Evolutionary conservation across 371 early-diverging fungal species (phyloP), one percentile per base, ranked within the genome.

Genomic region (Mucor plumbeus): DNA sequence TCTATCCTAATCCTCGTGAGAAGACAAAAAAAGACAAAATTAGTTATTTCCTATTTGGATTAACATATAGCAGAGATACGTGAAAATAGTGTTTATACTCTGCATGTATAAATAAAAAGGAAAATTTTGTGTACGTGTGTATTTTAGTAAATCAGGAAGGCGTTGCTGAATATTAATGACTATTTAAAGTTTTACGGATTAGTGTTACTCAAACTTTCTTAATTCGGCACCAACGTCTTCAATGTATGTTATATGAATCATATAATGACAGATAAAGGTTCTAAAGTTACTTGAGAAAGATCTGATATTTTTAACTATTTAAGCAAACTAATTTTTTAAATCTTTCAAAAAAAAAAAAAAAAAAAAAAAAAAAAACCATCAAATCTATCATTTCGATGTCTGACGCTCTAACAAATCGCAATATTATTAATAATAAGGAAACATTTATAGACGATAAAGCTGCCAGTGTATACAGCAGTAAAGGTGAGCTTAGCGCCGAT

Each of bases 371-470:
- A 14, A 7, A 55, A 41, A 41, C 19, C 17, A 56, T 43, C 15
- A 31, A 26, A 21, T 50, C 50, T 44, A 15, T n/a, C 8, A 44
- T 44, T 44, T 26, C 44, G 44, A 50, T 50, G 50, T 21, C 50
- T 50, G 50, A 26, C 50, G 9, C 50, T 50, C 50, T 21, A 3
- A 50, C 50, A 50, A 26, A 26, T 8, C 50, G 50, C 26, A 50
- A 50, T 21, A 19, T 15, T 39, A 39, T 31, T 2, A 41, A 43
- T 15, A 9, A 6, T 8, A 26, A 26, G 10, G 68, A 68, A 5
- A 58, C 48, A 15, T 68, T 62, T 48, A 34, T 57, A 9, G 63
- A 68, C 40, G 54, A 47, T 10, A 68, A 63, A 26, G 48, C 64
- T 4, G 54, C 33, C 19, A 68, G 69, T 41, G 59, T 59, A 3